Evolutionary conservation across 176 grass and related monocot genomes (phyloP).

Genomic region (Avena sativa): DNA sequence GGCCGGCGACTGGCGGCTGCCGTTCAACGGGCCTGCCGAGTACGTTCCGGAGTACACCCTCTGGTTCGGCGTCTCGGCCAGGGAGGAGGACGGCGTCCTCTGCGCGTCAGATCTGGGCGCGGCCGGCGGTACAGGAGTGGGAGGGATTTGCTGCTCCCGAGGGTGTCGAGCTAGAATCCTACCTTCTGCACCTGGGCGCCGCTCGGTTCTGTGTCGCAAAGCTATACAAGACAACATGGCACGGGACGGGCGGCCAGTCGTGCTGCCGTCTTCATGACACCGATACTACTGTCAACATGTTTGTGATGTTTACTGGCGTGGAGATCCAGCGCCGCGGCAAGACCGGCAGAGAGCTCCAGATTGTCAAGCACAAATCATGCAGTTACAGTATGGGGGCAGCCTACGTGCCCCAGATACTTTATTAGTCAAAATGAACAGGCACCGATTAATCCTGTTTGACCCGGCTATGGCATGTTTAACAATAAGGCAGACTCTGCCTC

Average conservation of each 20-base stretch:
- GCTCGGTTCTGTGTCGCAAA: background rate
- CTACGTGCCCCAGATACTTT: background rate
- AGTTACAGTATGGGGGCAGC: background rate
- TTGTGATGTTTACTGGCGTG: no score
- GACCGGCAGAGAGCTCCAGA: background rate
- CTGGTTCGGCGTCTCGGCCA: background rate
- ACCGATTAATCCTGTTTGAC: no score
- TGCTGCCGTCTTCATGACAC: background rate
- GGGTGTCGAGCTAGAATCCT: background rate
- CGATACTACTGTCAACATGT: background rate
- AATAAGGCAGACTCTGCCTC: no score
- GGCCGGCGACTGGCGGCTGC: background rate
- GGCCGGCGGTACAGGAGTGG: background rate
- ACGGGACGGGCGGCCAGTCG: background rate
- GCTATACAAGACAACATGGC: background rate
- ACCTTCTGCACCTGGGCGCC: background rate
- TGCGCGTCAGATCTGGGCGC: background rate
- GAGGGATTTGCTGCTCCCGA: background rate
- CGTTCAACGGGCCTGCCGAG: background rate
- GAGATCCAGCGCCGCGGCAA: background rate
- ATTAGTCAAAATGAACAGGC: background rate
- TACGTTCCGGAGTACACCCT: background rate
- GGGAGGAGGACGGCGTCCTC: background rate
- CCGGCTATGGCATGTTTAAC: no score
- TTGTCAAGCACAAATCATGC: background rate